phyloP scores from a whole-genome alignment of 1,139 yeast species.

The Candida labiduridarum region DNA sequence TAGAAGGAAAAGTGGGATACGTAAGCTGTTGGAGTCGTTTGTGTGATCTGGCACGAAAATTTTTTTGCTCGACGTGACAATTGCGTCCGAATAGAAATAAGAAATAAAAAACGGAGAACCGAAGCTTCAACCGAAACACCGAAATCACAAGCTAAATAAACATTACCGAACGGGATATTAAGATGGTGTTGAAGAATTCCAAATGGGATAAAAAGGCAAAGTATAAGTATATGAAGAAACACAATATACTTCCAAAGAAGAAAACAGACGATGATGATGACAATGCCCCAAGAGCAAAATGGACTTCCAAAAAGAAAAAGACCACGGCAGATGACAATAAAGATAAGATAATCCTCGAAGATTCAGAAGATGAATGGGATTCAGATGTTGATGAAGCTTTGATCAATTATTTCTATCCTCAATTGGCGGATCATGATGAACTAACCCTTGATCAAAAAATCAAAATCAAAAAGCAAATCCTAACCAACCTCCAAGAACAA shows the following conservation, averaged over 20 bases:
- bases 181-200: constrained; percentile 46
- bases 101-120: background rate
- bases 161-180: background rate
- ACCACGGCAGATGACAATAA: constrained; percentile 10
- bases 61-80: background rate
- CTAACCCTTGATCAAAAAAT: constrained; percentile 38
- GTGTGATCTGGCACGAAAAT: background rate
- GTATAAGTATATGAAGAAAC: constrained; percentile 40
- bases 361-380: constrained; percentile 46
- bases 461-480: constrained; percentile 41
- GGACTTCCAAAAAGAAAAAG: constrained; percentile 34
- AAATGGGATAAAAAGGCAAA: constrained; percentile 53
- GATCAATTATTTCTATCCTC: constrained; percentile 45
- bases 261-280: constrained; percentile 6
- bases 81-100: background rate
- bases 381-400: constrained; percentile 47
- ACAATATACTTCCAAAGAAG: constrained; percentile 31
- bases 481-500: constrained; percentile 29
- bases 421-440: constrained; percentile 32
- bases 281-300: constrained; percentile 30
- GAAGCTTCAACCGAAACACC: background rate
- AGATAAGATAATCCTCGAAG: constrained; percentile 25
- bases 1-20: background rate
- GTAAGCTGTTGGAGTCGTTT: background rate
- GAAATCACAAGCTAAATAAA: background rate